Evolutionary conservation across 257 asterid genomes (phyloP).

Genomic region (Leonotis leonurus): DNA sequence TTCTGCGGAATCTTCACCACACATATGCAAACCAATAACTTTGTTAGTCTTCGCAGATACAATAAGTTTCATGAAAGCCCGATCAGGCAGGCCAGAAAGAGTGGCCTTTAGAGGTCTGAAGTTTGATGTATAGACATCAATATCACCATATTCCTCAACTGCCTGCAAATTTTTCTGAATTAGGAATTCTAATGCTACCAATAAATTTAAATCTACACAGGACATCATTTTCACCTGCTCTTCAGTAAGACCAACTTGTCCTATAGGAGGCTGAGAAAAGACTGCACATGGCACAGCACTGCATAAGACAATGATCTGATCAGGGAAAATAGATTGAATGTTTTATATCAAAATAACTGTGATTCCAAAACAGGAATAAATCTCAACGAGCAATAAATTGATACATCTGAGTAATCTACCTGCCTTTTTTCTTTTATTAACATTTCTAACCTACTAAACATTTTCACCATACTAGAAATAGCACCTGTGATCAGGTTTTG

Average conservation of each 20-base stretch:
- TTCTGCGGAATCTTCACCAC: conserved; percentile 96
- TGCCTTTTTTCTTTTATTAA: neutral
- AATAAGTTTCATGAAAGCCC: conserved; percentile 79
- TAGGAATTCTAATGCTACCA: conserved; percentile 11
- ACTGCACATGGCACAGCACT: conserved; percentile 90
- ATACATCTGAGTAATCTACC: neutral
- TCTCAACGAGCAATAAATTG: neutral
- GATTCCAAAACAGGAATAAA: neutral
- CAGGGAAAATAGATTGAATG: neutral
- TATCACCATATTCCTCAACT: conserved; percentile 56
- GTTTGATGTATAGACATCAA: conserved; percentile 76
- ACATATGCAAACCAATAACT: conserved; percentile 86
- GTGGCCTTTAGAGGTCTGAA: conserved; percentile 95
- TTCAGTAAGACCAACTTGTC: conserved; percentile 89
- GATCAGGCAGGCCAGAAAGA: conserved; percentile 91
- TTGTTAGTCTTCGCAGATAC: conserved; percentile 76
- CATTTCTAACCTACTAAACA: conserved; percentile 4
- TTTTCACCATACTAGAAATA: neutral
- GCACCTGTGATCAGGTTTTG: conserved; percentile 81
- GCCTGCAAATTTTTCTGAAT: conserved; percentile 18
- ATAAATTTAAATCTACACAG: conserved; percentile 10
- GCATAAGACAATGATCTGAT: conserved; percentile 20
- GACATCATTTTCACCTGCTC: conserved; percentile 53
- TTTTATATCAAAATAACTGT: neutral
- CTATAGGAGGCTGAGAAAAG: conserved; percentile 95